phyloP scores from a whole-genome alignment of 768 basidiomycete species.

The Chlorophyllum brunneum region DNA sequence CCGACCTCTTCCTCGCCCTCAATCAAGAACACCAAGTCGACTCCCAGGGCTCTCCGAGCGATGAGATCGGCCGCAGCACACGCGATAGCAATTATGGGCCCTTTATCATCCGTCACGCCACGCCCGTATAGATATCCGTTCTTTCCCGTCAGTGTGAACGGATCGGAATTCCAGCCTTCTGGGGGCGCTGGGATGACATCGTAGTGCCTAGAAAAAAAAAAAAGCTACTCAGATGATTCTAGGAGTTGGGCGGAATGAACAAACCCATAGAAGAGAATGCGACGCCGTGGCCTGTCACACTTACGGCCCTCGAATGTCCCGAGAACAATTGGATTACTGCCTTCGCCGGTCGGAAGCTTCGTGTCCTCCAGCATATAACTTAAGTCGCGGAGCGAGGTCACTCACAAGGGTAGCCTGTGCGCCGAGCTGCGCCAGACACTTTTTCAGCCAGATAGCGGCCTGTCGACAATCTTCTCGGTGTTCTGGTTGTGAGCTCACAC shows the following conservation, averaged over 20 bases:
- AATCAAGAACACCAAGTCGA: conserved; percentile 87
- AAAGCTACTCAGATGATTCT: neutral
- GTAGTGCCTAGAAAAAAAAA: conserved; percentile 64
- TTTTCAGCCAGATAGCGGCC: conserved; percentile 89
- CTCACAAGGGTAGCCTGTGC: conserved; percentile 74
- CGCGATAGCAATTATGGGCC: conserved; percentile 88
- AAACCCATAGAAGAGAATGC: conserved; percentile 90
- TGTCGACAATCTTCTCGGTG: conserved; percentile 90
- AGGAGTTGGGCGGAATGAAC: conserved; percentile 15
- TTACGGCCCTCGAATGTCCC: conserved; percentile 80
- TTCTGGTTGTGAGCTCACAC: conserved; percentile 65
- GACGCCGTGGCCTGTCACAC: conserved; percentile 52
- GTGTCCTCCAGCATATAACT: neutral
- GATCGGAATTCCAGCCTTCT: conserved; percentile 78
- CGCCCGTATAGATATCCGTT: conserved; percentile 91
- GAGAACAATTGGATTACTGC: conserved; percentile 82
- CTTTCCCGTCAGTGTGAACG: conserved; percentile 75
- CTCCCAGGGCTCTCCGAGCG: conserved; percentile 63
- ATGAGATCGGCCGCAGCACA: conserved; percentile 85
- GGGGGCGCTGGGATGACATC: conserved; percentile 87
- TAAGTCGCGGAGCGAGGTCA: neutral
- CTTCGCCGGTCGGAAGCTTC: conserved; percentile 75
- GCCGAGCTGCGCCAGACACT: conserved; percentile 84
- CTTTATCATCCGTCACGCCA: conserved; percentile 94
- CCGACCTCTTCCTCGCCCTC: conserved; percentile 99